A percentile compares a stretch with the other conserved stretches of the same genome.
phyloP scores from a whole-genome alignment of 2,329 filamentous ascomycete genomes.

The Colletotrichum costaricense region DNA sequence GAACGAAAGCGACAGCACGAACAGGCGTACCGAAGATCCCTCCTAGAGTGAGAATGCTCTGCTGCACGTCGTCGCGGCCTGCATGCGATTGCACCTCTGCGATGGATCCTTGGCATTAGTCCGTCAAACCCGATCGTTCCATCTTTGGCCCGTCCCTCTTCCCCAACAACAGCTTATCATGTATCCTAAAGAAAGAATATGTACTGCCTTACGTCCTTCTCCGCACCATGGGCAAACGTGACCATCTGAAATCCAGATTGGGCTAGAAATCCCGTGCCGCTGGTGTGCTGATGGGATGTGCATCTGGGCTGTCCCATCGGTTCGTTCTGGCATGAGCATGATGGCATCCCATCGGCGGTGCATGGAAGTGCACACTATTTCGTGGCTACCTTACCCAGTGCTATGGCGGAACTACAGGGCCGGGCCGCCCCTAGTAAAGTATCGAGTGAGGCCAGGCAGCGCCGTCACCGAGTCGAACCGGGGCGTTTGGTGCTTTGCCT shows the following conservation, averaged over 20 bases:
- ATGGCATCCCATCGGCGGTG: neutral
- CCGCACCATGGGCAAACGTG: neutral
- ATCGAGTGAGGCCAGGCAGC: neutral
- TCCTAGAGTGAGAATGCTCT: neutral
- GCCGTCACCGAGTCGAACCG: neutral
- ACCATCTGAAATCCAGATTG: neutral
- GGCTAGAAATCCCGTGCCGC: neutral
- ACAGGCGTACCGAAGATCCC: neutral
- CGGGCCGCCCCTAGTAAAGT: constrained; percentile 28
- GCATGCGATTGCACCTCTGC: constrained; percentile 2
- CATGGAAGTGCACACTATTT: neutral
- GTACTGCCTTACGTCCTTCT: neutral
- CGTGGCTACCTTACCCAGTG: neutral
- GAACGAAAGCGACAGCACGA: neutral
- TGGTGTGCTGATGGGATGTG: neutral
- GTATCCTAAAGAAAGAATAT: neutral
- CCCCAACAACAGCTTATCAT: neutral
- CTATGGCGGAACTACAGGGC: constrained; percentile 13
- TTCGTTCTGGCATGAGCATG: neutral
- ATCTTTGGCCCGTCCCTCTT: neutral
- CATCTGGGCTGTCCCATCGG: neutral
- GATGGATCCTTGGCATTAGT: neutral
- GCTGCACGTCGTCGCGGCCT: neutral
- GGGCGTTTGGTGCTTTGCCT: constrained; percentile 4
- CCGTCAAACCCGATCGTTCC: neutral